phyloP scores from a whole-genome alignment of 1,284 basidiomycete genomes.

The Cryptococcus maquisensis region DNA sequence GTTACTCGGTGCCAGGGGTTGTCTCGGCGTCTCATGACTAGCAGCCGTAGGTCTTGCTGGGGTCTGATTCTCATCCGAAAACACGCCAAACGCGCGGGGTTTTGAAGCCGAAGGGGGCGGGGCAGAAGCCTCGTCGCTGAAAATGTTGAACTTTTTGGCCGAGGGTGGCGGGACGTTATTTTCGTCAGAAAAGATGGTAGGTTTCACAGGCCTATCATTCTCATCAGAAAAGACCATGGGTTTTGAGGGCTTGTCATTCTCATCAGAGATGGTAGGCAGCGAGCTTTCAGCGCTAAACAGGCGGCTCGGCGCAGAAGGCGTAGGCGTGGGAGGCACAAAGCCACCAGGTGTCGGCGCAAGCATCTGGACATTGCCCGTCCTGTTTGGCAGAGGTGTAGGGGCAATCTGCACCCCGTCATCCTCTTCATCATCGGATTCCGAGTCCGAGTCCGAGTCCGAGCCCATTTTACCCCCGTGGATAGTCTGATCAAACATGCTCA shows the following conservation, averaged over 20 bases:
- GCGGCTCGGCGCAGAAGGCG: conserved; percentile 19
- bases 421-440: conserved; percentile 25
- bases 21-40: background rate
- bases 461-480: conserved; percentile 52
- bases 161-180: conserved; percentile 31
- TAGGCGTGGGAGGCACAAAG: conserved; percentile 48
- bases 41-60: conserved; percentile 15
- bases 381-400: conserved; percentile 39
- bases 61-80: conserved; percentile 29
- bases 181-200: conserved; percentile 31
- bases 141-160: conserved; percentile 34
- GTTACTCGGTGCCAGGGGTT: conserved; percentile 7
- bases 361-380: conserved; percentile 26
- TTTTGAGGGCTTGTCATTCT: conserved; percentile 14
- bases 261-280: conserved; percentile 19
- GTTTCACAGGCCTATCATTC: conserved; percentile 19
- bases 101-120: conserved; percentile 25
- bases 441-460: conserved; percentile 49
- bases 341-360: conserved; percentile 30
- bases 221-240: conserved; percentile 35
- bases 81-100: conserved; percentile 36
- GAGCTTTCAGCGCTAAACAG: background rate
- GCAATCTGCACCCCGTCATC: conserved; percentile 30
- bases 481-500: conserved; percentile 85
- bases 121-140: conserved; percentile 22